phyloP scores from a whole-genome alignment of 495 filamentous ascomycete genomes.

The Xylaria longipes region DNA sequence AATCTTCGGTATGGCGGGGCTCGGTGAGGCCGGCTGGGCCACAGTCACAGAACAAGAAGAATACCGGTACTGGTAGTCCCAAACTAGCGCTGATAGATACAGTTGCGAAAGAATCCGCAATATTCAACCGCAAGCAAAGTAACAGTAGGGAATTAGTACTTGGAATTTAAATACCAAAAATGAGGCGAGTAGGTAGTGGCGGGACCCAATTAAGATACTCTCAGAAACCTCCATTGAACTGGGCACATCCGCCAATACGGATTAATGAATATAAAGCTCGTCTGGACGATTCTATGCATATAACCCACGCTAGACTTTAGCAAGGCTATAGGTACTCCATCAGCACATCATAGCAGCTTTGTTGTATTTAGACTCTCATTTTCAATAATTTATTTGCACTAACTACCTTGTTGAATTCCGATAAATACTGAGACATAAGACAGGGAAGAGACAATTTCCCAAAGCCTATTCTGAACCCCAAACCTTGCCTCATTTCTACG shows the following conservation, averaged over 20 bases:
- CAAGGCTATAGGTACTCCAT: neutral
- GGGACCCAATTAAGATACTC: neutral
- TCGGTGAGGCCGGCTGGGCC: neutral
- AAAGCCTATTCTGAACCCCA: neutral
- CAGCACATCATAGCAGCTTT: neutral
- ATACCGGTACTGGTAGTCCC: neutral
- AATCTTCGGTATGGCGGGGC: constrained; percentile 24
- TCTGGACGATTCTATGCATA: neutral
- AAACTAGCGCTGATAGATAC: neutral
- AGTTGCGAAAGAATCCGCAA: neutral
- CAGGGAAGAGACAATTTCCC: neutral
- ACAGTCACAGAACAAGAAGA: neutral
- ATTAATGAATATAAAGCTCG: neutral
- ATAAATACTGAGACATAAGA: neutral
- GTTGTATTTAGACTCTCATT: neutral
- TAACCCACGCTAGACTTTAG: neutral
- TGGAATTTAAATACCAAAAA: neutral
- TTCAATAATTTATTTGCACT: neutral
- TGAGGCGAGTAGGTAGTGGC: neutral
- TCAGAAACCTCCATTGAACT: neutral
- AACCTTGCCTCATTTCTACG: neutral
- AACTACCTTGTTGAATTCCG: no score
- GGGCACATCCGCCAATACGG: neutral
- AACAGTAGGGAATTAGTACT: neutral
- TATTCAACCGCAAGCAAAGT: neutral